These are phyloP conservation scores for Boletus subcaerulescens DNA, from an alignment of 768 basidiomycete genomes.

Conservation along the genomic window DNA sequence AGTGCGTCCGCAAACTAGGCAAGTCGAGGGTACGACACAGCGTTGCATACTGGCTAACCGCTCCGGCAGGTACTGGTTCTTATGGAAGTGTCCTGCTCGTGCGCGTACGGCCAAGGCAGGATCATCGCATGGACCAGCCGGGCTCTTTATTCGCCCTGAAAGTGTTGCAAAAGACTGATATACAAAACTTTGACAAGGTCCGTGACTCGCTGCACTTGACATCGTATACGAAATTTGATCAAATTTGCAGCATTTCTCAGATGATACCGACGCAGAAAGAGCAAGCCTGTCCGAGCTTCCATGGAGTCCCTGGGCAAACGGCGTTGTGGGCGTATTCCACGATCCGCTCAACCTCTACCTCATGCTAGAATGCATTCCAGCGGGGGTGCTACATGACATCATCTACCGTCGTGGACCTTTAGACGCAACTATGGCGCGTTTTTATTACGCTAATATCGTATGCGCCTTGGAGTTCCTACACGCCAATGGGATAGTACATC, in stretches of 20 bases:
- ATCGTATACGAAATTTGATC: background rate
- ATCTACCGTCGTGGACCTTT: slow-evolving; percentile 35
- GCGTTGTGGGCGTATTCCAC: slow-evolving; percentile 43
- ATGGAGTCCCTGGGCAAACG: slow-evolving; percentile 55
- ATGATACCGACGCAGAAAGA: slow-evolving; percentile 42
- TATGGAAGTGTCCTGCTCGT: slow-evolving; percentile 45
- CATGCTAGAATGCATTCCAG: slow-evolving; percentile 48
- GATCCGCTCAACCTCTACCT: slow-evolving; percentile 50
- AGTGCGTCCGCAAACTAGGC: slow-evolving; percentile 44
- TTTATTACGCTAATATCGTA: slow-evolving; percentile 56
- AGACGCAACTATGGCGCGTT: slow-evolving; percentile 34
- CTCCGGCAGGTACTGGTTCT: slow-evolving; percentile 37
- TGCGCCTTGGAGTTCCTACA: slow-evolving; percentile 49
- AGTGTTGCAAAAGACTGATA: slow-evolving; percentile 34
- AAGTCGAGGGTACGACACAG: background rate
- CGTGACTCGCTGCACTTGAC: background rate
- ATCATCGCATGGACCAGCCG: slow-evolving; percentile 32
- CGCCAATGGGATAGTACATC: slow-evolving; percentile 42
- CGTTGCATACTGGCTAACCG: slow-evolving; percentile 1
- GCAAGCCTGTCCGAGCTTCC: slow-evolving; percentile 38
- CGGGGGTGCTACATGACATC: slow-evolving; percentile 40
- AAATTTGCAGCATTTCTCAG: slow-evolving; percentile 22
- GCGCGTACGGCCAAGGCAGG: slow-evolving; percentile 29
- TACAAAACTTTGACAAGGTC: slow-evolving; percentile 33
- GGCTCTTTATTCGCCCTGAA: slow-evolving; percentile 48